Percentiles rank a stretch among this genome's conserved stretches.
phyloP scores from a whole-genome alignment of 352 stramenopile genomes.

The Phytophthora podocarpi region DNA sequence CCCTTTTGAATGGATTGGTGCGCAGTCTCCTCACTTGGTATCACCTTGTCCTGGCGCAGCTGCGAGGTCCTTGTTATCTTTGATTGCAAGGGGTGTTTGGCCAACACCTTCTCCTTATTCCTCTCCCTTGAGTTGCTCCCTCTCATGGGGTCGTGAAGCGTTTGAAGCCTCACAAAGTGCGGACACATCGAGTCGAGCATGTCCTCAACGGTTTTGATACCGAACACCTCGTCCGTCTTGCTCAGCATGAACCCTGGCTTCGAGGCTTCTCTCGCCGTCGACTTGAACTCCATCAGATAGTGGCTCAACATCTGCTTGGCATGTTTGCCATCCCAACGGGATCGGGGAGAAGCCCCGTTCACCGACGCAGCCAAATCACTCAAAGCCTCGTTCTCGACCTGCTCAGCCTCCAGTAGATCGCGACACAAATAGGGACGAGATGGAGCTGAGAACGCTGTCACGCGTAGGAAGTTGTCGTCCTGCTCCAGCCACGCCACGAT shows the following conservation, averaged over 20 bases:
- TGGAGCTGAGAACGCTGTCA: conserved; percentile 1
- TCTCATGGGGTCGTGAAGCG: conserved; percentile 2
- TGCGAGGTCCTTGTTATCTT: background rate
- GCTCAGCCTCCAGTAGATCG: background rate
- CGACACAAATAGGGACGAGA: background rate
- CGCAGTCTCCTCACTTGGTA: background rate
- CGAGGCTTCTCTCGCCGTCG: background rate
- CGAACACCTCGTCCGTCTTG: background rate
- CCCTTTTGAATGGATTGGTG: background rate
- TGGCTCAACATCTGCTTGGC: conserved; percentile 14
- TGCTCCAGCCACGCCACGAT: conserved; percentile 16
- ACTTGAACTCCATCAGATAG: conserved; percentile 12
- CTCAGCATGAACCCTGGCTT: conserved; percentile 5
- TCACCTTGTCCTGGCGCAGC: background rate
- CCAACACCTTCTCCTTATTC: background rate
- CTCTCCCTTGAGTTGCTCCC: background rate
- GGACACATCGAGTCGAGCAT: conserved; percentile 18
- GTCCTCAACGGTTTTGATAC: conserved; percentile 13
- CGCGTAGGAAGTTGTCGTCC: conserved; percentile 13
- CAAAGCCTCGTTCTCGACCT: conserved; percentile 3
- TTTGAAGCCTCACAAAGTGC: conserved; percentile 19
- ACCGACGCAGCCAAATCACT: conserved; percentile 4
- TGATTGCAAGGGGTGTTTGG: background rate
- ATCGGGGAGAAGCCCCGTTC: conserved; percentile 1
- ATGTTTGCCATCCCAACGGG: background rate